Conservation (phyloP, 1,139 yeast species). For the Scheffersomyces quercinus region DNA sequence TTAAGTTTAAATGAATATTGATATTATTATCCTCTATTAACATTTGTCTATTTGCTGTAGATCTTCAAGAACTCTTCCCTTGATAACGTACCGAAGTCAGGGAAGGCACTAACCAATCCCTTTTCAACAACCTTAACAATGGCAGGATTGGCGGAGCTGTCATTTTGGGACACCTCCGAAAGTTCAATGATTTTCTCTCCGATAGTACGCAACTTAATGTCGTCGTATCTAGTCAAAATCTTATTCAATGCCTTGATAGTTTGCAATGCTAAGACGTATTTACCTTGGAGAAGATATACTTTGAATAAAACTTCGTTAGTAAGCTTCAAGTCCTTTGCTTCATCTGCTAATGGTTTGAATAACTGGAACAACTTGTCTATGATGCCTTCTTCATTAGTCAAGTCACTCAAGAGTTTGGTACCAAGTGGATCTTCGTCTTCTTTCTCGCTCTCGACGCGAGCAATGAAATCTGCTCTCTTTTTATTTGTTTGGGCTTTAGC, state of each 20-base stretch:
- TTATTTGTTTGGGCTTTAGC: slow-evolving; percentile 38
- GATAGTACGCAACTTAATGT: slow-evolving; percentile 20
- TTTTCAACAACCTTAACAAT: slow-evolving; percentile 48
- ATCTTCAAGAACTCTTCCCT: slow-evolving; percentile 9
- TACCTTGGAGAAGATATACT: slow-evolving; percentile 40
- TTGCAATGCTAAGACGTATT: slow-evolving; percentile 50
- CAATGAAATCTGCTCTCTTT: slow-evolving; percentile 39
- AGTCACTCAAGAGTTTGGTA: slow-evolving; percentile 31
- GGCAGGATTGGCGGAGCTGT: slow-evolving; percentile 36
- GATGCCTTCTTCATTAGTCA: slow-evolving; percentile 26
- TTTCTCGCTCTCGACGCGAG: slow-evolving; percentile 44
- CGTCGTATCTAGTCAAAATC: slow-evolving; percentile 16
- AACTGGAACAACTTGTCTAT: slow-evolving; percentile 31
- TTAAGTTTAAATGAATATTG: neutral
- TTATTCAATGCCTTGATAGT: slow-evolving; percentile 41
- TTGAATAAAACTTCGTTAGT: slow-evolving; percentile 43
- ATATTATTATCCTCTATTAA: neutral
- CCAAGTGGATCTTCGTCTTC: slow-evolving; percentile 55
- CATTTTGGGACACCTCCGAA: slow-evolving; percentile 23
- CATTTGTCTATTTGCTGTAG: slow-evolving; percentile 9
- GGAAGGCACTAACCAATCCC: slow-evolving; percentile 38
- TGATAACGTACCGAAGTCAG: slow-evolving; percentile 21
- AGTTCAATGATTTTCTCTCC: slow-evolving; percentile 29
- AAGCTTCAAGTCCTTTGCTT: slow-evolving; percentile 33
- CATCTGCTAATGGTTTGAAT: slow-evolving; percentile 34